Percentiles rank a stretch among this genome's conserved stretches.
These are phyloP conservation scores for Nyssa sinensis DNA, from an alignment of 148 eudicot genomes.

Conservation along the genomic window DNA sequence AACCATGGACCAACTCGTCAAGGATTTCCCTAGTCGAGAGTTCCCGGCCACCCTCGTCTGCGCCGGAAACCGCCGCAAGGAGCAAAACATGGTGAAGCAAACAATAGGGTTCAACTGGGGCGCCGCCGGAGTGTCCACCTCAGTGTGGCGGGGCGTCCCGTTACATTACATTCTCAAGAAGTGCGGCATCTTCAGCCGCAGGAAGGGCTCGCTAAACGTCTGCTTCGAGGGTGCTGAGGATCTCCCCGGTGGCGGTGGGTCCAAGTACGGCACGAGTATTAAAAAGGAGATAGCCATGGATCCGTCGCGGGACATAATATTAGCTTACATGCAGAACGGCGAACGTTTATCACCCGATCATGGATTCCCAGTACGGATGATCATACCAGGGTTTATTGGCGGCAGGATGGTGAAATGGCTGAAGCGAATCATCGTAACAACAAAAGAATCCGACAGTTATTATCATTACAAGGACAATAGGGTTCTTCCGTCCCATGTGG, in stretches of 20 bases:
- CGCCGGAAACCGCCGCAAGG: slow-evolving; percentile 90
- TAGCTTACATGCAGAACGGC: slow-evolving; percentile 92
- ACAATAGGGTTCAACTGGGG: slow-evolving; percentile 98
- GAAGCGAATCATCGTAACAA: slow-evolving; percentile 63
- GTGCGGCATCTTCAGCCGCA: slow-evolving; percentile 58
- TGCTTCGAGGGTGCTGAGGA: slow-evolving; percentile 97
- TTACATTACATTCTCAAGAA: slow-evolving; percentile 50
- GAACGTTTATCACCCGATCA: slow-evolving; percentile 67
- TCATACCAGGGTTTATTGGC: slow-evolving; percentile 85
- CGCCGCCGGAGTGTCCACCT: slow-evolving; percentile 69
- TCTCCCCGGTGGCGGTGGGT: slow-evolving; percentile 93
- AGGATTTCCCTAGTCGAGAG: slow-evolving; percentile 60
- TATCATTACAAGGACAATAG: slow-evolving; percentile 81
- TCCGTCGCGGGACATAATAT: slow-evolving; percentile 69
- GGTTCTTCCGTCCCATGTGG: slow-evolving; percentile 84
- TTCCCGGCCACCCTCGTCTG: slow-evolving; percentile 80
- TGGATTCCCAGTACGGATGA: slow-evolving; percentile 76
- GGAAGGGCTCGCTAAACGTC: slow-evolving; percentile 68
- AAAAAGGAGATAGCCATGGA: slow-evolving; percentile 72
- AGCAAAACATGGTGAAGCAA: slow-evolving; percentile 82
- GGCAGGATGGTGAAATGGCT: slow-evolving; percentile 97
- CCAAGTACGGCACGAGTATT: slow-evolving; percentile 84
- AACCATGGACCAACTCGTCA: slow-evolving; percentile 63
- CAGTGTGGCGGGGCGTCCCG: slow-evolving; percentile 88
- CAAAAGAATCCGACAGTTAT: slow-evolving; percentile 61